Evolutionary conservation across 2,329 filamentous ascomycete genomes (phyloP).

Genomic region (Calycina herbarum): DNA sequence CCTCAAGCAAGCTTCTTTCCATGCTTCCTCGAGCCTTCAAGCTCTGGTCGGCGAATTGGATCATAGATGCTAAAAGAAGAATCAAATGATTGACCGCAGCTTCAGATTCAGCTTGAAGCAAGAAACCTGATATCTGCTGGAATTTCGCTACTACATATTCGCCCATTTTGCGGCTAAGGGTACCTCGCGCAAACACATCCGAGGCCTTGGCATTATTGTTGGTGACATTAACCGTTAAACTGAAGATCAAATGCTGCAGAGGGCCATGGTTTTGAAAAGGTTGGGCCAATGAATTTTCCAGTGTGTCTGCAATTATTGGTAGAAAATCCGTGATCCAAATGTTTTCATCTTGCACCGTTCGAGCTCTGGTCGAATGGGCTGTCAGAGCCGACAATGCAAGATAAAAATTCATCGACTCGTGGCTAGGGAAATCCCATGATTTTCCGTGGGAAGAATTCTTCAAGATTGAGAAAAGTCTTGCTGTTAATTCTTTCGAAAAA

Average conservation of each 20-base stretch:
- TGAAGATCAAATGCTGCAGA: slow-evolving; percentile 44
- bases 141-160: slow-evolving; percentile 54
- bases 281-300: slow-evolving; percentile 42
- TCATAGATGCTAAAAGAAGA: slow-evolving; percentile 76
- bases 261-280: slow-evolving; percentile 41
- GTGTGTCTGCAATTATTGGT: slow-evolving; percentile 50
- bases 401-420: slow-evolving; percentile 40
- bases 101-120: slow-evolving; percentile 50
- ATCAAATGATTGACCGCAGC: slow-evolving; percentile 69
- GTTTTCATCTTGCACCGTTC: slow-evolving; percentile 44
- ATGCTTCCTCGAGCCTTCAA: slow-evolving; percentile 56
- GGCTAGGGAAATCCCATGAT: slow-evolving; percentile 31
- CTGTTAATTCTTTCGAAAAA: slow-evolving; percentile 49
- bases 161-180: slow-evolving; percentile 51
- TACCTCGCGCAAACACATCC: slow-evolving; percentile 63
- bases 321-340: slow-evolving; percentile 53
- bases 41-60: slow-evolving; percentile 84
- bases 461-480: slow-evolving; percentile 50
- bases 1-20: slow-evolving; percentile 41
- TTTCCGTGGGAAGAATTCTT: slow-evolving; percentile 26
- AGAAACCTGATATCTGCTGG: slow-evolving; percentile 46
- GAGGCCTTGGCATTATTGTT: slow-evolving; percentile 76
- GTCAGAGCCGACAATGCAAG: slow-evolving; percentile 54
- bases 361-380: slow-evolving; percentile 50
- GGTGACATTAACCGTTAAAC: slow-evolving; percentile 80